Conservation (phyloP, 2,329 filamentous ascomycete genomes). For the Sporothrix humicola region DNA sequence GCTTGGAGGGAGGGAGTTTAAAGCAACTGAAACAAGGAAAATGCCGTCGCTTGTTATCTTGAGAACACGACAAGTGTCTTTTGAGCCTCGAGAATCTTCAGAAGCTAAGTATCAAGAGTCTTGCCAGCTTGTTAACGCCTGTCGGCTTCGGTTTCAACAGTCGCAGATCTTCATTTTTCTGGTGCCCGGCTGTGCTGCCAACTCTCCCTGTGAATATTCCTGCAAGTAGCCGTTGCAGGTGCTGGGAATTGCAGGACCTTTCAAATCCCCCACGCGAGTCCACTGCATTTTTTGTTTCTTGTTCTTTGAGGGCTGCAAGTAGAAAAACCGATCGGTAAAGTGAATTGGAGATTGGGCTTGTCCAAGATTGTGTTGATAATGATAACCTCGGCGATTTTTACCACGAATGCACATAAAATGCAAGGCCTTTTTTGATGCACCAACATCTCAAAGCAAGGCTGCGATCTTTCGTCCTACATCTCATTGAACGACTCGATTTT, state of each 20-base stretch:
- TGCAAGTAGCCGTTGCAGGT: neutral
- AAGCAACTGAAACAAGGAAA: constrained; percentile 1
- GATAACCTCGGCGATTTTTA: constrained; percentile 2
- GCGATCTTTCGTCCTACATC: neutral
- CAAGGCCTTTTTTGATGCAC: neutral
- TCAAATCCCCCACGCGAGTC: neutral
- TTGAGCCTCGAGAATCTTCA: neutral
- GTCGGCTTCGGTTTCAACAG: constrained; percentile 10
- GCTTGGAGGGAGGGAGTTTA: neutral
- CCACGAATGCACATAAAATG: neutral
- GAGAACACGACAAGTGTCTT: neutral
- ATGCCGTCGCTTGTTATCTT: neutral
- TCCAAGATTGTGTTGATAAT: neutral
- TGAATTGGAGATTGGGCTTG: neutral
- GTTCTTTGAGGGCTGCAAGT: neutral
- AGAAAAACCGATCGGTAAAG: constrained; percentile 1
- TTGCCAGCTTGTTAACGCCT: neutral
- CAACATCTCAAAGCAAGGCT: neutral
- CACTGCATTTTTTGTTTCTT: constrained; percentile 18
- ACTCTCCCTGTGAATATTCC: neutral
- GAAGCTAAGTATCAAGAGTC: neutral
- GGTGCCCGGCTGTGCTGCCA: neutral
- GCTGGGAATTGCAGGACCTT: constrained; percentile 1
- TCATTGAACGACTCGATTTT: neutral
- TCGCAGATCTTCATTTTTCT: constrained; percentile 28